Evolutionary conservation across 371 early-diverging fungal genomes (phyloP).

Genomic region (Paraphysoderma sedebokerense): DNA sequence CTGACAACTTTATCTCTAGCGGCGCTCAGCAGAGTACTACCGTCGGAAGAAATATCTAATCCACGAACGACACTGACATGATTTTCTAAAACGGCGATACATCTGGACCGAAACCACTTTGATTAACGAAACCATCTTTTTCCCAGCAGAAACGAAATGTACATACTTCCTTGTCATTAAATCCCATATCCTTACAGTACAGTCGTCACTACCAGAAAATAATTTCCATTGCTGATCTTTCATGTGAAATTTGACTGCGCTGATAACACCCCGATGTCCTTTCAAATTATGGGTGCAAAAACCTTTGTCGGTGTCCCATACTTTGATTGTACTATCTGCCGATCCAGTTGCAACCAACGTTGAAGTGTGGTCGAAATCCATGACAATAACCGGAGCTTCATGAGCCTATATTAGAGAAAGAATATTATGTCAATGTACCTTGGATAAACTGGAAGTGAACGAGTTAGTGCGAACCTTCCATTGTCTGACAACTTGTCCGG

Average conservation of each 20-base stretch:
- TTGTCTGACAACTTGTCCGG: slow-evolving; percentile 39
- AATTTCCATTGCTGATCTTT: slow-evolving; percentile 37
- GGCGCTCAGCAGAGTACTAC: slow-evolving; percentile 60
- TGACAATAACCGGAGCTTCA: slow-evolving; percentile 79
- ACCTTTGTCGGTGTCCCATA: slow-evolving; percentile 80
- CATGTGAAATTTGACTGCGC: slow-evolving; percentile 65
- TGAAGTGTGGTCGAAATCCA: slow-evolving; percentile 74
- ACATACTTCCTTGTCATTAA: slow-evolving; percentile 41
- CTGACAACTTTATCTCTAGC: slow-evolving; percentile 89
- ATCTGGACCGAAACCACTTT: slow-evolving; percentile 13
- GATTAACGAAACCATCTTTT: not conserved
- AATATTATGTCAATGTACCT: not conserved
- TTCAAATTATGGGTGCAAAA: slow-evolving; percentile 87
- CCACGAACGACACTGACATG: slow-evolving; percentile 87
- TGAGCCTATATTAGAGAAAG: slow-evolving; percentile 34
- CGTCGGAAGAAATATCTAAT: slow-evolving; percentile 57
- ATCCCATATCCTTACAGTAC: slow-evolving; percentile 79
- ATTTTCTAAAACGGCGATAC: slow-evolving; percentile 51
- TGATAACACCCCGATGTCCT: slow-evolving; percentile 81
- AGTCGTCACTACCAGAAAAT: slow-evolving; percentile 76
- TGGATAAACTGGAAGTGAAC: too few relatives aligned
- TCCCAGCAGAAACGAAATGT: not conserved
- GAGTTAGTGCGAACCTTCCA: slow-evolving; percentile 30
- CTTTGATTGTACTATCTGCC: slow-evolving; percentile 85
- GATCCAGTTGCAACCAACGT: slow-evolving; percentile 89